A percentile compares a stretch with the other conserved stretches of the same genome.
Evolutionary conservation across 371 early-diverging fungal species (phyloP).

Genomic region (Haplosporangium sp.): DNA sequence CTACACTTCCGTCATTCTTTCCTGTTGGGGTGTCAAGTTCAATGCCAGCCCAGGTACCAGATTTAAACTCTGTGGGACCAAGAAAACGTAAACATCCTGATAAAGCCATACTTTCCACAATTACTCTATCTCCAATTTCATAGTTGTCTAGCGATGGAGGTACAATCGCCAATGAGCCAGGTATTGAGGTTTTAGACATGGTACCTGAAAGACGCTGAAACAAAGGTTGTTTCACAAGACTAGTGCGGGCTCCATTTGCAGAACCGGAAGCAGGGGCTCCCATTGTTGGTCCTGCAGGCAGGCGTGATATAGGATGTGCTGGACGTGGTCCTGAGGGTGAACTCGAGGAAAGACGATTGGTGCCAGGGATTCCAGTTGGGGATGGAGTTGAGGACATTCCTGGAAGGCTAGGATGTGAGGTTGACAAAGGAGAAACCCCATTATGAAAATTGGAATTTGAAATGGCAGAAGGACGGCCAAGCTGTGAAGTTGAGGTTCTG

Average conservation of each 20-base stretch:
- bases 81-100: slow-evolving; percentile 81
- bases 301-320: slow-evolving; percentile 28
- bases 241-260: slow-evolving; percentile 14
- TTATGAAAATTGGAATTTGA: slow-evolving; percentile 24
- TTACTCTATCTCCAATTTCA: slow-evolving; percentile 72
- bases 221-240: slow-evolving; percentile 41
- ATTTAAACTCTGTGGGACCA: slow-evolving; percentile 76
- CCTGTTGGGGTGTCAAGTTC: slow-evolving; percentile 84
- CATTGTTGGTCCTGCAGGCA: slow-evolving; percentile 18
- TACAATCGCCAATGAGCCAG: slow-evolving; percentile 22
- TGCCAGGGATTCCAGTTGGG: slow-evolving; percentile 27
- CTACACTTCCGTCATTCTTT: slow-evolving; percentile 85
- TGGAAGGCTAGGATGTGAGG: slow-evolving; percentile 26
- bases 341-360: slow-evolving; percentile 21
- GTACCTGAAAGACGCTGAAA: slow-evolving; percentile 39
- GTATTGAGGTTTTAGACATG: slow-evolving; percentile 8
- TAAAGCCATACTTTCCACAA: slow-evolving; percentile 75
- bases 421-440: slow-evolving; percentile 41
- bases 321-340: slow-evolving; percentile 45
- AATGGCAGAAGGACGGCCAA: slow-evolving; percentile 16
- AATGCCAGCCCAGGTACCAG: slow-evolving; percentile 86
- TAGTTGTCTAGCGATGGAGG: slow-evolving; percentile 53
- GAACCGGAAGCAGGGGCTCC: slow-evolving; percentile 7
- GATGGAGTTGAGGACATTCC: slow-evolving; percentile 35
- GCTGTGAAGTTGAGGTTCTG: slow-evolving; percentile 23